These are phyloP conservation scores for Camellia lanceoleosa DNA, from an alignment of 148 eudicot species.

Conservation along the genomic window DNA sequence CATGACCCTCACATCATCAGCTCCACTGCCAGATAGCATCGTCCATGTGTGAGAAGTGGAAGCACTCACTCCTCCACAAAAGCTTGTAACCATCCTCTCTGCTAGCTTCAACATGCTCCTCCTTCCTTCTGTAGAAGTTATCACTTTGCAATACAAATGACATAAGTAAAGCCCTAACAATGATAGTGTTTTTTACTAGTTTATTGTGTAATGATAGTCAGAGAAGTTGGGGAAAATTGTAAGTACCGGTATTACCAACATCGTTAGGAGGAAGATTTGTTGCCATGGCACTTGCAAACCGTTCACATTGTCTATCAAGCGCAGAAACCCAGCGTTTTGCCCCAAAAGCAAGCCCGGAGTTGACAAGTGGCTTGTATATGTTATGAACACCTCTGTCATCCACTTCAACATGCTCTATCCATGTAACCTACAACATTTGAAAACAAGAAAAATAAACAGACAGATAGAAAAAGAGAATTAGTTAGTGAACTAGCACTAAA, in stretches of 20 bases:
- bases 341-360: slow-evolving; percentile 46
- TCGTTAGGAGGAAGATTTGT: slow-evolving; percentile 25
- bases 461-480: too few relatives aligned
- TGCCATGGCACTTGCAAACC: slow-evolving; percentile 42
- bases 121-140: slow-evolving; percentile 33
- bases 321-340: slow-evolving; percentile 47
- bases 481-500: too few relatives aligned
- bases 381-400: slow-evolving; percentile 33
- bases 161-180: background rate
- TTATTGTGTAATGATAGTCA: too few relatives aligned
- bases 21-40: slow-evolving; percentile 33
- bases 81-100: slow-evolving; percentile 7
- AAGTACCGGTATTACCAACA: slow-evolving; percentile 10
- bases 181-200: background rate
- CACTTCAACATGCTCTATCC: slow-evolving; percentile 64
- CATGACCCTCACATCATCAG: slow-evolving; percentile 43
- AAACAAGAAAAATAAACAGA: too few relatives aligned
- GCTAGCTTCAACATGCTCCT: slow-evolving; percentile 13
- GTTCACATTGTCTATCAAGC: slow-evolving; percentile 40
- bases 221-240: background rate
- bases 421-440: slow-evolving; percentile 38
- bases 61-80: slow-evolving; percentile 10
- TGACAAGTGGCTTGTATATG: slow-evolving; percentile 35
- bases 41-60: slow-evolving; percentile 29
- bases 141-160: slow-evolving; percentile 12